Evolutionary conservation across 257 asterid genomes (phyloP).

Genomic region (Forsythia suspensa): DNA sequence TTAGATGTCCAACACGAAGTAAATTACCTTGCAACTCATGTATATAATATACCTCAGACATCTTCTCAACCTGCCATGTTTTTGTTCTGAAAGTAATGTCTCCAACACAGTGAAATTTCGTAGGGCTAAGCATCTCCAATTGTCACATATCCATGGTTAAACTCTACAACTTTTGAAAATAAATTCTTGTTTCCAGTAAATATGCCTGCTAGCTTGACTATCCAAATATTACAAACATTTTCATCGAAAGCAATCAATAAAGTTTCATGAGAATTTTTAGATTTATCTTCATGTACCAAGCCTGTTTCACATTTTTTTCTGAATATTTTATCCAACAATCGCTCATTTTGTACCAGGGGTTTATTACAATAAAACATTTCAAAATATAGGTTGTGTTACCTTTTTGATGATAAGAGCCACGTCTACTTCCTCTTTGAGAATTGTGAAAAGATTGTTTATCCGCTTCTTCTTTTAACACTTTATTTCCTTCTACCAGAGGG

Average conservation of each 20-base stretch:
- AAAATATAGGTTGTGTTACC: background rate
- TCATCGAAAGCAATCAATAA: background rate
- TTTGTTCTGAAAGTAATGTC: background rate
- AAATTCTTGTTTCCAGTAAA: background rate
- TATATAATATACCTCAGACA: background rate
- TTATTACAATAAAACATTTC: background rate
- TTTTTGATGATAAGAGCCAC: background rate
- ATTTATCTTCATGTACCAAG: slow-evolving; percentile 1
- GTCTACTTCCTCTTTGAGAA: too few relatives aligned
- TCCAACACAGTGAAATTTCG: background rate
- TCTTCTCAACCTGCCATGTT: background rate
- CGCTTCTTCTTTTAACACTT: too few relatives aligned
- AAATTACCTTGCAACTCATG: slow-evolving; percentile 1
- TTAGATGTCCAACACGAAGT: background rate
- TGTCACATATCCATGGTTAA: background rate
- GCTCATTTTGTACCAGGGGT: background rate
- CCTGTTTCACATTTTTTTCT: background rate
- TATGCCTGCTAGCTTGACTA: background rate
- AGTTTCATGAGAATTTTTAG: background rate
- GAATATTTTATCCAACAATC: background rate
- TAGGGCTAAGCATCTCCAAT: background rate
- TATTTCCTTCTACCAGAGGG: too few relatives aligned
- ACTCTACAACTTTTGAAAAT: background rate
- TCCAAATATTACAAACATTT: background rate
- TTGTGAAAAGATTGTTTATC: too few relatives aligned